Evolutionary conservation across 306 rosid species (phyloP), one percentile per base, ranked within the genome.

Genomic region (Coriaria nepalensis): DNA sequence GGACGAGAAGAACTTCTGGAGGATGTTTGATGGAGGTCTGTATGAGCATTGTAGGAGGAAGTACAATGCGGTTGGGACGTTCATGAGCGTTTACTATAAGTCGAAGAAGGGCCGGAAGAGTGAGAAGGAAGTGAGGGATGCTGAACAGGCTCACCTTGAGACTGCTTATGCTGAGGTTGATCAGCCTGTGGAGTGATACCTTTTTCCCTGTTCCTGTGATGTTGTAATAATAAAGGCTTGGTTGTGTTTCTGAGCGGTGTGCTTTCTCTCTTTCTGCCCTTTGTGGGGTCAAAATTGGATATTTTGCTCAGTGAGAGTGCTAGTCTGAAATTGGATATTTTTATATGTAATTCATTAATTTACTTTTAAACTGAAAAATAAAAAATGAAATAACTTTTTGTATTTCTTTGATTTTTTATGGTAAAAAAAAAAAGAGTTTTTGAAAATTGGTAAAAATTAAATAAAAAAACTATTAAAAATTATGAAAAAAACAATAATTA

Each of bases 61-160:
- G 71, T 90, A 90, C 55, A 79, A 85, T 43, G 98, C 95, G 12
- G 78, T 81, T 37, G 94, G 98, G 51, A 85, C 85, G 50, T 90
- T 90, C 46, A 90, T 90, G 98, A 85, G 94, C 45, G 79, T 90
- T 54, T 90, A 90, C 73, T 90, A 90, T 82, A 85, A 90, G 70
- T 71, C 71, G 20, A 90, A 90, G 82, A 90, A 90, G 76, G 98
- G 98, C 14, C 60, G 94, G 75, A 90, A 90, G 66, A 77, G 92
- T 2, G 98, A 90, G 82, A 85, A 85, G 85, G 98, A 90, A 77
- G 98, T 90, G 53, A 76, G 62, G 51, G 98, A 90, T 61, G 98
- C 95, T 0, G 98, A 90, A 64, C 94, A 79, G 66, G 95, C 94
- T 35, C 83, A 81, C 65, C 83, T 67, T 36, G 98, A 90, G 61